Evolutionary conservation across 345 rosid species (phyloP).

Genomic region (Sisymbrium altissimum): DNA sequence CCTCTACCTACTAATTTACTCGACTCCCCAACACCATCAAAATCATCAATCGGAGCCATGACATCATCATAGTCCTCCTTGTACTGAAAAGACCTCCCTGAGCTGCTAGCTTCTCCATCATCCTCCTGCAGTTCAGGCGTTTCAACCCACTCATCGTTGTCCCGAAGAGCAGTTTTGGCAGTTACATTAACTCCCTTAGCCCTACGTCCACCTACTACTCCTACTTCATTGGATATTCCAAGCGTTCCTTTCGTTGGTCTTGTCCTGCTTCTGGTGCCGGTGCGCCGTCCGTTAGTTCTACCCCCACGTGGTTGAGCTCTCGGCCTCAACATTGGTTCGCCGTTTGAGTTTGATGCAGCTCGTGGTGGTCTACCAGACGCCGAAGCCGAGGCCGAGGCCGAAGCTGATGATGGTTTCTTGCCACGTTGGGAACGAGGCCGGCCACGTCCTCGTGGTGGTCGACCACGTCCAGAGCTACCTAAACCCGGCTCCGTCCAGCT

Average conservation of each 20-base stretch:
- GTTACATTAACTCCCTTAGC: slow-evolving; percentile 20
- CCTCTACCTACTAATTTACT: slow-evolving; percentile 50
- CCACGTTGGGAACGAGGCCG: slow-evolving; percentile 39
- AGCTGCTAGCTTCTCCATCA: slow-evolving; percentile 52
- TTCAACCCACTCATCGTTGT: slow-evolving; percentile 40
- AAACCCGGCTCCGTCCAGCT: slow-evolving; percentile 45
- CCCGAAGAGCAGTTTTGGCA: slow-evolving; percentile 14
- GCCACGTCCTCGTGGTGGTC: slow-evolving; percentile 49
- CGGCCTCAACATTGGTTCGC: slow-evolving; percentile 33
- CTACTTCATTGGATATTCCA: slow-evolving; percentile 29
- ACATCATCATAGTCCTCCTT: slow-evolving; percentile 42
- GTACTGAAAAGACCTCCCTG: slow-evolving; percentile 49
- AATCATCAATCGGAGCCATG: slow-evolving; percentile 37
- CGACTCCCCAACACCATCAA: slow-evolving; percentile 35
- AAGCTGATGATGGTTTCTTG: slow-evolving; percentile 42
- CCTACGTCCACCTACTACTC: neutral
- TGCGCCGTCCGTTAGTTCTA: slow-evolving; percentile 52
- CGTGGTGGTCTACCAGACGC: slow-evolving; percentile 43
- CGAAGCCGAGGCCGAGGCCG: neutral
- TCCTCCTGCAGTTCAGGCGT: slow-evolving; percentile 34
- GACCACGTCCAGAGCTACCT: slow-evolving; percentile 39
- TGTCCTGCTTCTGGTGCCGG: slow-evolving; percentile 41
- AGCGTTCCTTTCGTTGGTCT: slow-evolving; percentile 44
- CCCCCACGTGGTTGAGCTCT: slow-evolving; percentile 53
- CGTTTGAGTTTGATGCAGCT: slow-evolving; percentile 24